A percentile compares a stretch with the other conserved stretches of the same genome.
Conservation (phyloP, 2,329 filamentous ascomycete genomes). For the Penicillium expansum region DNA sequence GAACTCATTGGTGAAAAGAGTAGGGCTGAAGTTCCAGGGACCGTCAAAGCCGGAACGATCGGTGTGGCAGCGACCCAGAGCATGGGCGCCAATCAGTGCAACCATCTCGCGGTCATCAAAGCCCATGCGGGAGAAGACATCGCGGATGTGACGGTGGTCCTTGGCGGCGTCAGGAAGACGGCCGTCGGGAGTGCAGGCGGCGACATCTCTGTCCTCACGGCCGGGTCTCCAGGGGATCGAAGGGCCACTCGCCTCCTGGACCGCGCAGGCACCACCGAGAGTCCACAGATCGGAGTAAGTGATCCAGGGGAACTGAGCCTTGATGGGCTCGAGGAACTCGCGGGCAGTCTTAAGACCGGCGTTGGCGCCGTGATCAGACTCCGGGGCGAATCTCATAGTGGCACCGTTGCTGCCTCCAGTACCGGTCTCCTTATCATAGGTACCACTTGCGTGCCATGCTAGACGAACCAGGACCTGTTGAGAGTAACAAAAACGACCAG, state of each 20-base stretch:
- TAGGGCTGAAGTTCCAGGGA: conserved; percentile 90
- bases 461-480: conserved; percentile 72
- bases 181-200: conserved; percentile 89
- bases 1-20: conserved; percentile 91
- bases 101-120: conserved; percentile 98
- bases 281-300: conserved; percentile 97
- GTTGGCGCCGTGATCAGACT: conserved; percentile 88
- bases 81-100: conserved; percentile 80
- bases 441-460: conserved; percentile 92
- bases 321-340: conserved; percentile 89
- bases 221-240: conserved; percentile 84
- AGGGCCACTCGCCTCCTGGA: conserved; percentile 95
- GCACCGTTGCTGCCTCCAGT: conserved; percentile 95
- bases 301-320: conserved; percentile 92
- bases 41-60: conserved; percentile 86
- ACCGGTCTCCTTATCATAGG: conserved; percentile 80
- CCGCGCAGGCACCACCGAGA: conserved; percentile 74
- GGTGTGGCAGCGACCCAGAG: conserved; percentile 83
- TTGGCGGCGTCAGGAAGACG: conserved; percentile 80
- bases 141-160: conserved; percentile 76
- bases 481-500: neutral
- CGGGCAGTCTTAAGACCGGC: conserved; percentile 82
- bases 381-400: conserved; percentile 92
- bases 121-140: conserved; percentile 95
- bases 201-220: conserved; percentile 72